Conservation (phyloP, 2,329 filamentous ascomycete genomes). For the Aspergillus uvarum region DNA sequence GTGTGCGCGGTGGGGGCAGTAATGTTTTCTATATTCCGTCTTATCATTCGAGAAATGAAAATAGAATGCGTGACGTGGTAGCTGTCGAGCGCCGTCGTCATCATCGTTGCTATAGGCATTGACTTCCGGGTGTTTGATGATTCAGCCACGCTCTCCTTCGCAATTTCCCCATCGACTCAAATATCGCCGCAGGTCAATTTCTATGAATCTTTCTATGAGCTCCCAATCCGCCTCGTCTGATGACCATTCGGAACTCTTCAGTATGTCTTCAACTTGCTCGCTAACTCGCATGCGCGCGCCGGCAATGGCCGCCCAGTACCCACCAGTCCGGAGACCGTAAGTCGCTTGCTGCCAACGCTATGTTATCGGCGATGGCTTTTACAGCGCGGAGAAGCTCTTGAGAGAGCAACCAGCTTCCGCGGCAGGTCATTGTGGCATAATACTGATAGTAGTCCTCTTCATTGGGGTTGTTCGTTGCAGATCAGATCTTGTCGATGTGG, state of each 20-base stretch:
- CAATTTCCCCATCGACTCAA: too few species aligned
- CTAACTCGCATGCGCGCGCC: neutral
- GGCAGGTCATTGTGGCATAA: slow-evolving; percentile 1
- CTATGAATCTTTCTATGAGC: too few species aligned
- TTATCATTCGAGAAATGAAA: too few species aligned
- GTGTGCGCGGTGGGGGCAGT: neutral
- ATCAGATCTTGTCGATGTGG: too few species aligned
- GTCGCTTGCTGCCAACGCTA: neutral
- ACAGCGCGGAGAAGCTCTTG: neutral
- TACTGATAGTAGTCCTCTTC: neutral
- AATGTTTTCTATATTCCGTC: neutral
- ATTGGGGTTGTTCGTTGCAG: too few species aligned
- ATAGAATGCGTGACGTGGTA: too few species aligned
- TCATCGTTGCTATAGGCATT: too few species aligned
- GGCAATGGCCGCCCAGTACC: neutral
- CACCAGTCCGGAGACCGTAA: neutral
- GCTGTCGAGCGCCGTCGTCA: too few species aligned
- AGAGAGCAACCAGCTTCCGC: neutral
- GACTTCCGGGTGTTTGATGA: too few species aligned
- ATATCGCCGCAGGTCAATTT: too few species aligned
- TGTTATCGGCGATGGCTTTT: neutral
- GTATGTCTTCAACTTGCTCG: neutral
- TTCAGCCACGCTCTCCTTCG: too few species aligned
- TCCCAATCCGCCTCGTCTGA: neutral
- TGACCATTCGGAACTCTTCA: neutral